Percentiles rank a stretch among this genome's conserved stretches.
These are phyloP conservation scores for Passalora sequoiae DNA, from an alignment of 2,329 filamentous ascomycete genomes.

Conservation along the genomic window DNA sequence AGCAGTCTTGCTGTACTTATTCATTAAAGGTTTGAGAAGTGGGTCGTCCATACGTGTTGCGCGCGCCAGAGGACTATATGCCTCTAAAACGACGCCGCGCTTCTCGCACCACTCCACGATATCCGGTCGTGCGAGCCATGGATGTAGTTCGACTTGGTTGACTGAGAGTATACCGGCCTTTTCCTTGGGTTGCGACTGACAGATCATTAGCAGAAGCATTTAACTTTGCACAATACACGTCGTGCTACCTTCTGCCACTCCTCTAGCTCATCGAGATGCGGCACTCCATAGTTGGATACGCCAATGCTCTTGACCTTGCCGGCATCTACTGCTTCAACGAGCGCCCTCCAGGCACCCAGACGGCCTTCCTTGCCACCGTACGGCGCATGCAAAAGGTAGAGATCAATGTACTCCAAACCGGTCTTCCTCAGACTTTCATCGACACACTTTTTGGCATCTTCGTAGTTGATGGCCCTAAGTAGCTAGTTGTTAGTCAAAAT, in stretches of 20 bases:
- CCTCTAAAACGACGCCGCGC: constrained; percentile 44
- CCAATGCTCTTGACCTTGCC: constrained; percentile 51
- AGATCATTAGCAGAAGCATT: neutral
- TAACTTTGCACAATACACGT: no score
- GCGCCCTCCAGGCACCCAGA: constrained; percentile 50
- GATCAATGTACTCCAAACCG: constrained; percentile 43
- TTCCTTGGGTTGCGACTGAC: constrained; percentile 38
- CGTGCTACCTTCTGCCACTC: constrained; percentile 49
- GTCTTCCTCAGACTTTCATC: constrained; percentile 58
- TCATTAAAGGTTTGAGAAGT: constrained; percentile 45
- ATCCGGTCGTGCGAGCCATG: constrained; percentile 75
- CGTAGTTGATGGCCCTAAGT: constrained; percentile 57
- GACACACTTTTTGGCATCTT: constrained; percentile 59
- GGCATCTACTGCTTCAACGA: constrained; percentile 49
- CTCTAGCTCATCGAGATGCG: constrained; percentile 52
- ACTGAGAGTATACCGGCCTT: constrained; percentile 70
- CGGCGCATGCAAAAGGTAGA: constrained; percentile 50
- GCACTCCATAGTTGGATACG: constrained; percentile 52
- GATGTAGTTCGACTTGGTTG: constrained; percentile 85
- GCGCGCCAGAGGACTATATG: constrained; percentile 43
- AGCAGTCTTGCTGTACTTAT: constrained; percentile 55
- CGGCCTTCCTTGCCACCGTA: constrained; percentile 49
- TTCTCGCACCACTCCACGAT: constrained; percentile 71
- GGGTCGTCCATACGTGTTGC: constrained; percentile 50
- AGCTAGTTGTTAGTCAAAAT: no score